These are phyloP conservation scores for Monosporascus sp. DNA, from an alignment of 2,329 filamentous ascomycete genomes.

Conservation along the genomic window DNA sequence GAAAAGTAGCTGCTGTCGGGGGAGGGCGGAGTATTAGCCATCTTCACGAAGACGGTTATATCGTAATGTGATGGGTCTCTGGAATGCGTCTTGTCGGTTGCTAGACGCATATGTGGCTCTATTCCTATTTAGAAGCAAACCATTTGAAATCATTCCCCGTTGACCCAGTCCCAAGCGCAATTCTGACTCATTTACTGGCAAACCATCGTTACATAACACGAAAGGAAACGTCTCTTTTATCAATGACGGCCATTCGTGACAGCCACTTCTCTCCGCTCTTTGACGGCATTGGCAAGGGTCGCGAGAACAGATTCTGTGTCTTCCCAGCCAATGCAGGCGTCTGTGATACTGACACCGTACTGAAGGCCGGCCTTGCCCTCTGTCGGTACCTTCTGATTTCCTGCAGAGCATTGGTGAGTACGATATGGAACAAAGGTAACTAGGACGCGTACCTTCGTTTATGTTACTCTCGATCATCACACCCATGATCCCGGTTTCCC, in stretches of 20 bases:
- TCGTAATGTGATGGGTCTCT: too few relatives aligned
- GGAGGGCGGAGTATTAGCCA: too few relatives aligned
- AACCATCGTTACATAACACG: too few relatives aligned
- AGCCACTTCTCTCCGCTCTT: conserved; percentile 56
- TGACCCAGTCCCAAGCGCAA: not conserved
- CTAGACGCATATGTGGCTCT: too few relatives aligned
- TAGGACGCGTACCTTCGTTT: conserved; percentile 65
- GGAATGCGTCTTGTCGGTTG: too few relatives aligned
- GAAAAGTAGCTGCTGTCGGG: too few relatives aligned
- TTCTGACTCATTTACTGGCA: too few relatives aligned
- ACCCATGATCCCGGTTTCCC: conserved; percentile 86
- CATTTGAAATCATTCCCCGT: not conserved
- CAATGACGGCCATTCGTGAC: conserved; percentile 21
- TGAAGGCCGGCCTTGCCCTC: conserved; percentile 82
- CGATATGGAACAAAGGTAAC: not conserved
- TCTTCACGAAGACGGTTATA: too few relatives aligned
- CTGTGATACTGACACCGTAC: conserved; percentile 94
- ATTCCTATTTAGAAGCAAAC: not conserved
- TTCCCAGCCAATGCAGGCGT: conserved; percentile 94
- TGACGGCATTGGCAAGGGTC: conserved; percentile 72
- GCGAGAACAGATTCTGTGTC: conserved; percentile 78
- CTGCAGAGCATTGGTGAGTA: conserved; percentile 35
- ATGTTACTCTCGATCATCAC: conserved; percentile 99
- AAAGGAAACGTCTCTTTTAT: not conserved
- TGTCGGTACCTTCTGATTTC: conserved; percentile 84